Percentiles rank a stretch among this genome's conserved stretches.
Evolutionary conservation across 1,284 basidiomycete species (phyloP).

Genomic region (Ganoderma leucocontextum): DNA sequence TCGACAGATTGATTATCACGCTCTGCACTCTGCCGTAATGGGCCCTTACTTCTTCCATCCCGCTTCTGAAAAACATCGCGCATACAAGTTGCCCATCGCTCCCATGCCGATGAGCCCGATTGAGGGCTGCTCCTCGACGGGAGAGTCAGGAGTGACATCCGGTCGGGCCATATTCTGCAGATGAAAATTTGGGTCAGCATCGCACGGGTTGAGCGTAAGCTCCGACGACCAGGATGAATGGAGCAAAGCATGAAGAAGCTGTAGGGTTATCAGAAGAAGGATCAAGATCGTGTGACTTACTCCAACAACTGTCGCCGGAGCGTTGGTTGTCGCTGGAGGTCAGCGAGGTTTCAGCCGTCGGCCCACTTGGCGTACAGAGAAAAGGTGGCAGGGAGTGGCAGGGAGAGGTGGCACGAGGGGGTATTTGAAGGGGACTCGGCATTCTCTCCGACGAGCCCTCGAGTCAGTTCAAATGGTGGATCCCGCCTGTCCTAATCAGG

Average conservation of each 20-base stretch:
- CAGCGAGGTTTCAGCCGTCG: not conserved
- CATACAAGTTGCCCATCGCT: slow-evolving; percentile 97
- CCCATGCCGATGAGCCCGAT: slow-evolving; percentile 94
- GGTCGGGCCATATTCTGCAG: slow-evolving; percentile 26
- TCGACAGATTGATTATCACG: not conserved
- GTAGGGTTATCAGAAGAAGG: not conserved
- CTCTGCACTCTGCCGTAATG: not conserved
- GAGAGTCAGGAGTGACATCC: slow-evolving; percentile 59
- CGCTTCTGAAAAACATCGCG: slow-evolving; percentile 73
- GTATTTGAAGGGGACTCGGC: not conserved
- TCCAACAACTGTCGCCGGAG: not conserved
- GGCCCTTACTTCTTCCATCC: slow-evolving; percentile 84
- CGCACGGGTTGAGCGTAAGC: too few relatives aligned
- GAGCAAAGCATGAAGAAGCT: not conserved
- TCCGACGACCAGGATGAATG: not conserved
- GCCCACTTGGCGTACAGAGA: not conserved
- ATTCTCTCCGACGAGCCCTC: not conserved
- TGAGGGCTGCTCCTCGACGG: slow-evolving; percentile 68
- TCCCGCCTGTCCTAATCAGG: not conserved
- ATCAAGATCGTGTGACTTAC: not conserved
- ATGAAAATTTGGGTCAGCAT: slow-evolving; percentile 3
- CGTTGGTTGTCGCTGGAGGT: not conserved
- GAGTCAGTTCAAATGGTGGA: not conserved
- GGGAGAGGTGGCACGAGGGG: not conserved
- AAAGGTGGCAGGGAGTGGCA: not conserved